Evolutionary conservation across 208 protist species (phyloP).

Genomic region (Entamoeba histolytica): DNA sequence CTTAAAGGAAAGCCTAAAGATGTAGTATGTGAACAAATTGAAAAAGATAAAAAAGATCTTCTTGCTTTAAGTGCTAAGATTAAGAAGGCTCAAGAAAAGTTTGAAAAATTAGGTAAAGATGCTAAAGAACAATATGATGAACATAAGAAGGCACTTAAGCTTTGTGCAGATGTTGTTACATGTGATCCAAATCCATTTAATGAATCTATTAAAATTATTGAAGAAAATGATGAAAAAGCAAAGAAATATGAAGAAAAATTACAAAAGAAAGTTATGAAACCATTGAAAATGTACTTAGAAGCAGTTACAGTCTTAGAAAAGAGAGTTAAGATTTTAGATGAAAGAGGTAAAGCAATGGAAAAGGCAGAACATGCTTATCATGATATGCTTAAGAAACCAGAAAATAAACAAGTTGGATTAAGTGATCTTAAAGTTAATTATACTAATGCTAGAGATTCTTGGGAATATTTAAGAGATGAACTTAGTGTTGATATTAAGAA

Average conservation of each 20-base stretch:
- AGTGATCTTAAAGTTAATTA: neutral
- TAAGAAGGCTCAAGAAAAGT: no score
- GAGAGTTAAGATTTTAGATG: neutral
- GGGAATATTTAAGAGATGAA: neutral
- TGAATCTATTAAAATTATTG: no score
- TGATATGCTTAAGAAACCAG: neutral
- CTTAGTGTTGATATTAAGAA: neutral
- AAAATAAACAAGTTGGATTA: neutral
- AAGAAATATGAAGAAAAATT: neutral
- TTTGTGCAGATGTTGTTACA: no score
- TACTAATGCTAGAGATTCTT: neutral
- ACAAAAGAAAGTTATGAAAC: neutral
- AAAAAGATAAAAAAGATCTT: no score
- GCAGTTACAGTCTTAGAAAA: neutral
- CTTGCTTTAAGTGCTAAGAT: no score
- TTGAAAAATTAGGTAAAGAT: no score
- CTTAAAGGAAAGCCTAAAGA: no score
- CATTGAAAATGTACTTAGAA: neutral
- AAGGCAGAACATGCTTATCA: neutral
- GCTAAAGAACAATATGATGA: no score
- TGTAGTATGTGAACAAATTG: no score
- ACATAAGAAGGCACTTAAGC: no score
- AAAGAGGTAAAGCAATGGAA: neutral
- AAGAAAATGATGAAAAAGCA: no score
- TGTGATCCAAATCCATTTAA: no score